phyloP scores from a whole-genome alignment of 2,329 filamentous ascomycete genomes.

The Samsoniella hepiali region DNA sequence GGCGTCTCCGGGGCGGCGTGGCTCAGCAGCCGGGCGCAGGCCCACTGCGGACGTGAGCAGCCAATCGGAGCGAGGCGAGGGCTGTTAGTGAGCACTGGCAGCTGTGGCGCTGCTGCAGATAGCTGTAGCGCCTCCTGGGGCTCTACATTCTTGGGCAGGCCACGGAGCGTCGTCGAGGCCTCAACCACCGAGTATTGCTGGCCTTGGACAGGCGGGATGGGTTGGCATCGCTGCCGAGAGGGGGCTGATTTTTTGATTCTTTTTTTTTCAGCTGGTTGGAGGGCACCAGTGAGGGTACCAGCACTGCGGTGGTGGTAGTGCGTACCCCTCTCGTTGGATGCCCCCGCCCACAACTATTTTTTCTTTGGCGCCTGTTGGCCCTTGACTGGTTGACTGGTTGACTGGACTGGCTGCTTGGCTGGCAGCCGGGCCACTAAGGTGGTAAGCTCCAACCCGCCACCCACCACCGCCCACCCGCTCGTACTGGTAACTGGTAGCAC shows the following conservation, averaged over 20 bases:
- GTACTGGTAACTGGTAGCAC: not conserved
- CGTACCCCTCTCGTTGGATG: not conserved
- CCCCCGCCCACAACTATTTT: conserved; percentile 15
- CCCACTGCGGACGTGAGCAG: not conserved
- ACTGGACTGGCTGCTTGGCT: too few species aligned
- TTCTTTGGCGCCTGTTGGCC: not conserved
- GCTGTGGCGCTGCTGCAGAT: not conserved
- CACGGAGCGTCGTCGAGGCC: not conserved
- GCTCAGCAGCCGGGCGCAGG: conserved; percentile 2
- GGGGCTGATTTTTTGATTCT: not conserved
- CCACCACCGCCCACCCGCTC: not conserved
- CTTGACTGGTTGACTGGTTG: too few species aligned
- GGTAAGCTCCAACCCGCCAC: not conserved
- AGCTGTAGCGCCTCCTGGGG: not conserved
- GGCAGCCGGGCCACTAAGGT: too few species aligned
- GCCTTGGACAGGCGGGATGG: not conserved
- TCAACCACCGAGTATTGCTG: not conserved
- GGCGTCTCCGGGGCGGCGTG: conserved; percentile 7
- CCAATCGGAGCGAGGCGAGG: not conserved
- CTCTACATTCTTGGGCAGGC: not conserved
- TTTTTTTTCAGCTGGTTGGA: not conserved
- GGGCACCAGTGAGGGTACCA: not conserved
- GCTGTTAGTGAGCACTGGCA: not conserved
- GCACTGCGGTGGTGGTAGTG: not conserved
- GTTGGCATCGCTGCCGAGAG: not conserved